Evolutionary conservation across 2,329 filamentous ascomycete genomes (phyloP), one percentile per base, ranked within the genome.

Genomic region (Penicillium sp.): DNA sequence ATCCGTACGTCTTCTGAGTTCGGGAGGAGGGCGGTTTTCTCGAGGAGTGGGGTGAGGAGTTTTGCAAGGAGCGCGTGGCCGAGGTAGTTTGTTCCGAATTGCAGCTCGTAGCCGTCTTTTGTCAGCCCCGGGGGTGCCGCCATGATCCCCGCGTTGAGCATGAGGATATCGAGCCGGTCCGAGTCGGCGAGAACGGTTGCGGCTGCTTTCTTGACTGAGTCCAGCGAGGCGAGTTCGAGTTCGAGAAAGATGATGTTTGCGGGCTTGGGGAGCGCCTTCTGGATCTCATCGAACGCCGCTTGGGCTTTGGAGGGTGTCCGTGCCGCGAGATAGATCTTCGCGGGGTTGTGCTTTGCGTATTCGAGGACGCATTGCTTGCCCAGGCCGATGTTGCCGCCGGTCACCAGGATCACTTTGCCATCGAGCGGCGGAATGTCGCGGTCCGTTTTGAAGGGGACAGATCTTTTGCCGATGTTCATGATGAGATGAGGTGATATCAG

Each of bases 111-210:
- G 7, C 56, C 56, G 19, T 58, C 49, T 1, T 1, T 41, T 1
- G 47, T 53, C 1, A 31, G 26, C 3, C 41, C 49, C 8, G 48
- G 48, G 5, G 38, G 35, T 1, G 38, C 17, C 15, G 47, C 56
- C 48, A 58, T 52, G 17, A 58, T 47, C 2, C 56, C 56, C 5
- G 56, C 56, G 26, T 58, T 58, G 15, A 53, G 38, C 35, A 58
- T 47, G 41, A 58, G 29, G 26, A 58, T 58, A 13, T 58, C 49
- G 2, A 58, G 48, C 7, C 49, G 48, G 2, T 29, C 5, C 1
- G 38, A 58, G 4, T 47, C 9, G 4, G 38, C 29, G 13, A 7
- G 8, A 38, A 53, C 35, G 1, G 17, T 31, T 11, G 3, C 30
- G 1, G 48, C 56, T 2, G 47, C 47, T 3, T 19, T n/a, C 7